These are phyloP conservation scores for Apiotrichum sp. DNA, from an alignment of 1,284 basidiomycete species.

Conservation along the genomic window DNA sequence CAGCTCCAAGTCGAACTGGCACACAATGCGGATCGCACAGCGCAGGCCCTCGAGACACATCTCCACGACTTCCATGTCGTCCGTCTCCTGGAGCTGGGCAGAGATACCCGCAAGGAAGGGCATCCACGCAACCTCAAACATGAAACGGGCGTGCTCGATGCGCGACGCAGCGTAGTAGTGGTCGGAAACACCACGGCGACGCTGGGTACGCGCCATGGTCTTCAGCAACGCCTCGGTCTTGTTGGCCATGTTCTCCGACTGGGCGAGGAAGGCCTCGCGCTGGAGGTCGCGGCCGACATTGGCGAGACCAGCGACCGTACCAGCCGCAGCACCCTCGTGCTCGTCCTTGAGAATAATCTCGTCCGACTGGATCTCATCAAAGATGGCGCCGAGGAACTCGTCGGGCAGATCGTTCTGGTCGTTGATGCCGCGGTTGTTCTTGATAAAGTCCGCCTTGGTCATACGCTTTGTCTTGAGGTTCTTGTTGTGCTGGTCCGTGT, in stretches of 20 bases:
- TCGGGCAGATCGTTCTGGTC: constrained; percentile 81
- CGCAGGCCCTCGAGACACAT: constrained; percentile 93
- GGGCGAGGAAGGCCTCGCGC: constrained; percentile 86
- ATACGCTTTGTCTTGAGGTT: constrained; percentile 82
- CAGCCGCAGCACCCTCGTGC: constrained; percentile 57
- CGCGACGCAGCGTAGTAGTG: constrained; percentile 93
- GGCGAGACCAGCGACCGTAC: constrained; percentile 60
- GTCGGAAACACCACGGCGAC: constrained; percentile 59
- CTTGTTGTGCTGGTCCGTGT: constrained; percentile 92
- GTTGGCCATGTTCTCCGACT: constrained; percentile 89
- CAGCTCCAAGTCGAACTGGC: constrained; percentile 90
- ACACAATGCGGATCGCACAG: constrained; percentile 84
- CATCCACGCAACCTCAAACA: constrained; percentile 99
- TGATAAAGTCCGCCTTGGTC: constrained; percentile 81
- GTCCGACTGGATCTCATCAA: constrained; percentile 79
- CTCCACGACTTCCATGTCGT: constrained; percentile 83
- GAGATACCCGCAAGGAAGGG: constrained; percentile 89
- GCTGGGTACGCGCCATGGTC: constrained; percentile 80
- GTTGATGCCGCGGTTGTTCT: constrained; percentile 92
- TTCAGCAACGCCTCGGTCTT: constrained; percentile 93
- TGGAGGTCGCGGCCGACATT: constrained; percentile 87
- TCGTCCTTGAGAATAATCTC: constrained; percentile 99
- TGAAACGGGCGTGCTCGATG: constrained; percentile 87
- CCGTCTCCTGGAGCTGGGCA: constrained; percentile 82
- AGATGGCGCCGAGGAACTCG: constrained; percentile 68